Conservation (phyloP, 495 filamentous ascomycete species). For the Penicillium canariense region DNA sequence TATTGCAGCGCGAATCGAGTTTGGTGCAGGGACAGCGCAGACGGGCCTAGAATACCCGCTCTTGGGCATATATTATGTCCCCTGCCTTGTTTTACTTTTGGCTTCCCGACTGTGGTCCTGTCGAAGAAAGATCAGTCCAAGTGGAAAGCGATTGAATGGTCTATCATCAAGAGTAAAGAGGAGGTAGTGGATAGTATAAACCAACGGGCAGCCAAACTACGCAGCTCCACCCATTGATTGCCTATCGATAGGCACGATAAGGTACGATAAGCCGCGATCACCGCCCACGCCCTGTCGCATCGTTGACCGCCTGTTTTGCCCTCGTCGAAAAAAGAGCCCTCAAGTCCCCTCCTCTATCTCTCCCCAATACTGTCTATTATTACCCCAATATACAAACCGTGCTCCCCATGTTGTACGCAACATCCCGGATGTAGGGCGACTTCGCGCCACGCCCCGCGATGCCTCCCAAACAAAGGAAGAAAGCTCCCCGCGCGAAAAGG, state of each 20-base stretch:
- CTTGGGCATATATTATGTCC: slow-evolving; percentile 9
- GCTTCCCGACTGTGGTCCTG: too few species aligned
- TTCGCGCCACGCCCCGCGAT: slow-evolving; percentile 46
- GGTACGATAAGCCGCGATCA: neutral
- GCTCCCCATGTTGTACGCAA: slow-evolving; percentile 17
- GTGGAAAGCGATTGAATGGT: neutral
- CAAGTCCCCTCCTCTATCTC: slow-evolving; percentile 4
- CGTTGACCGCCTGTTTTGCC: slow-evolving; percentile 28
- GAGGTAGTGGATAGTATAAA: too few species aligned
- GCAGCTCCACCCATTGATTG: neutral
- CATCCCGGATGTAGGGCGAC: slow-evolving; percentile 31
- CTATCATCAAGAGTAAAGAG: too few species aligned
- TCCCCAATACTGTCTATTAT: slow-evolving; percentile 3
- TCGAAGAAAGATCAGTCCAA: too few species aligned
- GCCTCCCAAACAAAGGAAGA: slow-evolving; percentile 51
- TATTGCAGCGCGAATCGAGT: slow-evolving; percentile 13
- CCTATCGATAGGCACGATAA: slow-evolving; percentile 16
- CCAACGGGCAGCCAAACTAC: slow-evolving; percentile 11
- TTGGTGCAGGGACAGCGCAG: neutral
- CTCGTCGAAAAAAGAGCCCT: slow-evolving; percentile 11
- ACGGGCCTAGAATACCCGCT: slow-evolving; percentile 12
- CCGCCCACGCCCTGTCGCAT: slow-evolving; percentile 11
- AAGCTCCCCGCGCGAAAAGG: slow-evolving; percentile 33
- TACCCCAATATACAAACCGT: neutral
- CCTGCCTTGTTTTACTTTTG: neutral